Conservation (phyloP, 139 green algal genomes). For the Auxenochlorella pyrenoidosa region DNA sequence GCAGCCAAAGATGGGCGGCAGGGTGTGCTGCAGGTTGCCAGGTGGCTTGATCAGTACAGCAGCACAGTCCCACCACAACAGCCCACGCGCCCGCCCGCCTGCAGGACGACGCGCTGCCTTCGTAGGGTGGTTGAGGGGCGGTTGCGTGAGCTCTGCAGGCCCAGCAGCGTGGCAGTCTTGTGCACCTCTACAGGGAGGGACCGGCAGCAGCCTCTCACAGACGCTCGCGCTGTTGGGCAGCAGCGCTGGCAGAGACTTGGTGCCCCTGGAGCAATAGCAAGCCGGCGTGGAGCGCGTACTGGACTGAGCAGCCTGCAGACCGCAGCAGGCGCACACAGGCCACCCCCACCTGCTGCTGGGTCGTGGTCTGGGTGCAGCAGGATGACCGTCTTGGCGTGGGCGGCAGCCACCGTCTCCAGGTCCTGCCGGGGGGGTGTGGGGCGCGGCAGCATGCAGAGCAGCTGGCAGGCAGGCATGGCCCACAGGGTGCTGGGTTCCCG, state of each 20-base stretch:
- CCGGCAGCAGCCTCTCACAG: not conserved
- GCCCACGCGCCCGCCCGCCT: not conserved
- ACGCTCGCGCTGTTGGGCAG: not conserved
- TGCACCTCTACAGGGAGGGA: conserved; percentile 17
- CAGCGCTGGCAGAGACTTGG: not conserved
- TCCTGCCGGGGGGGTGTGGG: not conserved
- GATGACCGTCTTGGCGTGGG: conserved; percentile 33
- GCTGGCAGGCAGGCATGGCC: no score
- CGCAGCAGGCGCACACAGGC: not conserved
- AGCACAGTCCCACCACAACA: no score
- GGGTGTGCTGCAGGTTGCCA: not conserved
- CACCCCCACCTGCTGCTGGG: conserved; percentile 7
- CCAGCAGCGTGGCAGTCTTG: conserved; percentile 30
- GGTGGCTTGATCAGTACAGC: no score
- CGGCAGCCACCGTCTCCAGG: conserved; percentile 36
- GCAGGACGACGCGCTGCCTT: conserved; percentile 30
- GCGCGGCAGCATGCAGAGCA: no score
- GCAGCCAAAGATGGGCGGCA: not conserved
- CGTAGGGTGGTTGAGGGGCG: conserved; percentile 21
- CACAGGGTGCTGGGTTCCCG: no score
- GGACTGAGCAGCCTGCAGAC: not conserved
- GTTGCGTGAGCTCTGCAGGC: conserved; percentile 30
- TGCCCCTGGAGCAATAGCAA: not conserved
- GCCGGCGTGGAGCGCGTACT: not conserved
- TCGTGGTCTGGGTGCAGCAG: conserved; percentile 38